phyloP scores from a whole-genome alignment of 352 stramenopile species.

The Pythium vanterpoolii region DNA sequence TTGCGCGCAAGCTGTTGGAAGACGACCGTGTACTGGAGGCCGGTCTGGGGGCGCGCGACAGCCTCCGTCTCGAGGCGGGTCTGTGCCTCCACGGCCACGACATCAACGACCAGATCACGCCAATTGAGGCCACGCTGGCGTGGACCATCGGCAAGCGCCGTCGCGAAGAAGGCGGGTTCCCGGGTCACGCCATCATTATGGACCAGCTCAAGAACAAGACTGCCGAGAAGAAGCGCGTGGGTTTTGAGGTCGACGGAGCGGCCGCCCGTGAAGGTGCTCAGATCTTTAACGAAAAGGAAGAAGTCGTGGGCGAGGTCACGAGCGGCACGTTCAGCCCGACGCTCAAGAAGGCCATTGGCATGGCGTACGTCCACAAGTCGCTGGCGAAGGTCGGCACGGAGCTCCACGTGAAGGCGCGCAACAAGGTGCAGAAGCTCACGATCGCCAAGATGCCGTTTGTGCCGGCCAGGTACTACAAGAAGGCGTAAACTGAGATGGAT shows the following conservation, averaged over 20 bases:
- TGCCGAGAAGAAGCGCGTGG: constrained; percentile 91
- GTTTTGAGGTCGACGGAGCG: constrained; percentile 94
- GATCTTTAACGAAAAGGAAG: constrained; percentile 87
- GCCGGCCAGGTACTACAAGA: constrained; percentile 94
- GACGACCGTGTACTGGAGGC: constrained; percentile 87
- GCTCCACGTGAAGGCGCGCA: constrained; percentile 93
- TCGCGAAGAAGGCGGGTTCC: constrained; percentile 90
- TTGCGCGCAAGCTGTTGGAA: constrained; percentile 51
- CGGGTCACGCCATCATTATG: constrained; percentile 94
- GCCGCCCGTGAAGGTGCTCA: constrained; percentile 91
- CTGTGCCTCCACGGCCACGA: constrained; percentile 99
- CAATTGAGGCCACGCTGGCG: constrained; percentile 91
- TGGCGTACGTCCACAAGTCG: constrained; percentile 96
- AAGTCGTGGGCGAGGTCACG: constrained; percentile 92
- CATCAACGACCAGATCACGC: constrained; percentile 94
- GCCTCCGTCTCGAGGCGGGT: constrained; percentile 96
- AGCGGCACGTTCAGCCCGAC: constrained; percentile 96
- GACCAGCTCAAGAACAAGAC: constrained; percentile 94
- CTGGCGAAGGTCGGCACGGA: constrained; percentile 91
- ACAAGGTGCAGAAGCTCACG: constrained; percentile 92
- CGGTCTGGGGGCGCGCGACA: constrained; percentile 96
- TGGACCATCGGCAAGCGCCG: constrained; percentile 92
- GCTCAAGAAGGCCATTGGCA: constrained; percentile 96
- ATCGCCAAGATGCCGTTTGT: constrained; percentile 99
- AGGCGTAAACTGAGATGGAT: constrained; percentile 31